These are phyloP conservation scores for Odontarrhena argentea DNA, from an alignment of 345 rosid genomes.

Conservation along the genomic window DNA sequence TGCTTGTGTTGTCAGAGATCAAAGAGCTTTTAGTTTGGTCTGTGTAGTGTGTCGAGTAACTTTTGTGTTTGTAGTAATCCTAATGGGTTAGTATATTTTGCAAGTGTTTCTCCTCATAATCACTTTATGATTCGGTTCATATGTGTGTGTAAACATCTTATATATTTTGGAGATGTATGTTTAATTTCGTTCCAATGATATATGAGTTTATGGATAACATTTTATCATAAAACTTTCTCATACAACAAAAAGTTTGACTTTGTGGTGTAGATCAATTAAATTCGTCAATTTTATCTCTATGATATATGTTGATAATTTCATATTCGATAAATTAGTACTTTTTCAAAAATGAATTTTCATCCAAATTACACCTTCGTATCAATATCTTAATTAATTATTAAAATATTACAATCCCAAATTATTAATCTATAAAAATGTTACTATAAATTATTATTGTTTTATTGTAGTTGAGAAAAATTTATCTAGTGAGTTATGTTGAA, in stretches of 20 bases:
- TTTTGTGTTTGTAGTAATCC: constrained; percentile 30
- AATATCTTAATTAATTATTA: too few relatives aligned
- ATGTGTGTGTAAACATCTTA: constrained; percentile 19
- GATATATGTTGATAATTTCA: background rate
- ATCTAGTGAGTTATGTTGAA: background rate
- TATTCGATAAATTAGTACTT: too few relatives aligned
- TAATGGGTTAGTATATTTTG: constrained; percentile 17
- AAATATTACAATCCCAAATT: too few relatives aligned
- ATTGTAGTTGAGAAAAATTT: constrained; percentile 3
- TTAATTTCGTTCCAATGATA: constrained; percentile 9
- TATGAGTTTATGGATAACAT: background rate
- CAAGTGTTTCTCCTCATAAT: constrained; percentile 13
- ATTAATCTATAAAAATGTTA: too few relatives aligned
- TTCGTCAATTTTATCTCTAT: background rate
- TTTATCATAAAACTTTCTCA: background rate
- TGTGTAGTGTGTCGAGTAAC: constrained; percentile 22
- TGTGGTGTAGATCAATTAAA: background rate
- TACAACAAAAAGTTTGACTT: background rate
- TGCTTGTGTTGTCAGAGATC: constrained; percentile 29
- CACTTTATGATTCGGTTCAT: background rate
- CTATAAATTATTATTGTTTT: background rate
- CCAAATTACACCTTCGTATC: too few relatives aligned
- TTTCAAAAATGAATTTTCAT: too few relatives aligned
- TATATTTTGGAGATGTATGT: background rate
- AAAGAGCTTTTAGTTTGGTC: constrained; percentile 33